phyloP scores from a whole-genome alignment of 1,284 basidiomycete species.

The Pseudomicrostroma phylloplanum region DNA sequence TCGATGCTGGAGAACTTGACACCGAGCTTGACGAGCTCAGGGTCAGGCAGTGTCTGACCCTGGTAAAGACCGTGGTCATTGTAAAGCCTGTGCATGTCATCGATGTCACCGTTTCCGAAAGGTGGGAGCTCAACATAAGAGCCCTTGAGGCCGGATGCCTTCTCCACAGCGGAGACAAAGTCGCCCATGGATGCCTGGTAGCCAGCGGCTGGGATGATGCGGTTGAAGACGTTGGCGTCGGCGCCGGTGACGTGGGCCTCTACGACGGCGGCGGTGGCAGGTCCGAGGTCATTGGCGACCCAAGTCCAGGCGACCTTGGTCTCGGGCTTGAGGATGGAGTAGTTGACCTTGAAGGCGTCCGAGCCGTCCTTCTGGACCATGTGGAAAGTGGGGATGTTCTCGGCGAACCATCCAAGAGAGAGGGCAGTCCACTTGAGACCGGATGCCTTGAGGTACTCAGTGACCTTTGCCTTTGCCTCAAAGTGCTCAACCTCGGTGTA shows the following conservation, averaged over 20 bases:
- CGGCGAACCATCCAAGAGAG: neutral
- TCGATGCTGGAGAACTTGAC: neutral
- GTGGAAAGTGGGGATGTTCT: constrained; percentile 1
- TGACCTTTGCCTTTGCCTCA: constrained; percentile 30
- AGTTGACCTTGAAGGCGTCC: constrained; percentile 1
- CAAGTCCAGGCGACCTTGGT: neutral
- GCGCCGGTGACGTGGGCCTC: neutral
- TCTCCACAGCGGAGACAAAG: neutral
- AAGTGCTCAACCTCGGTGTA: constrained; percentile 21
- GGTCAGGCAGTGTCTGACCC: neutral
- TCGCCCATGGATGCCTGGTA: neutral
- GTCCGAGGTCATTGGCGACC: neutral
- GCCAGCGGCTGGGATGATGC: neutral
- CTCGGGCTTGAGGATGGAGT: constrained; percentile 1
- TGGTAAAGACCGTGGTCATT: neutral
- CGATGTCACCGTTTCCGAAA: neutral
- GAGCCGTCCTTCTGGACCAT: constrained; percentile 1
- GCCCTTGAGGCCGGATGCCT: neutral
- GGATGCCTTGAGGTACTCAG: constrained; percentile 22
- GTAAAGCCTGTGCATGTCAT: constrained; percentile 1
- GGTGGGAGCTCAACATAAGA: constrained; percentile 1
- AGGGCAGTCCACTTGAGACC: constrained; percentile 1
- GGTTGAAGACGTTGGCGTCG: constrained; percentile 3
- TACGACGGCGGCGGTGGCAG: neutral
- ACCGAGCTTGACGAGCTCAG: constrained; percentile 3